Evolutionary conservation across 768 basidiomycete genomes (phyloP), one percentile per base, ranked within the genome.

Genomic region (Leccinum boreale): DNA sequence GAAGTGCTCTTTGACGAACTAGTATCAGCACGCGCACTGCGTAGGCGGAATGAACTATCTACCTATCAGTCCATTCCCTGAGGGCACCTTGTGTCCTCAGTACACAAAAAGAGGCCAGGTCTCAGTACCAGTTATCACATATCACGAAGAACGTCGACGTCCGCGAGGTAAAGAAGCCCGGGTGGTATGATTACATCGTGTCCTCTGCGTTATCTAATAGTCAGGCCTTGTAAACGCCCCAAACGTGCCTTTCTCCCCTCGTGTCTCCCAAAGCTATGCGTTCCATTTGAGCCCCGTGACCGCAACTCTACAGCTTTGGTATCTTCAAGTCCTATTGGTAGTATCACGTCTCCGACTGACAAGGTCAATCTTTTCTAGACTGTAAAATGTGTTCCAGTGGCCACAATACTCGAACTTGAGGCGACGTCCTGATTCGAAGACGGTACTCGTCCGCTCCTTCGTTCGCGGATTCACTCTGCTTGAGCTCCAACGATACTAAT

Each of bases 161-260:
- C 51, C 61, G 15, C 29, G 61, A 63, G 66, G 65, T 63, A 56
- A 44, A 62, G 56, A 66, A 65, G 58, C 10, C 15, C 42, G 15
- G 33, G 46, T n/a, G 31, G 66, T 51, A 44, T 29, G 59, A 42
- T 50, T 50, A 3, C 52, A 62, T 57, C 66, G 60, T 67, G 60
- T 45, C 19, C 15, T 3, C n/a, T 55, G 35, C 24, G 28, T 54
- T 50, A 29, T 55, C 57, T 56, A 46, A 65, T 62, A 19, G 48
- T 39, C 46, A 33, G n/a, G 55, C 12, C 50, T 24, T 55, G 59
- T 67, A 59, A 67, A 66, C 59, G 67, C 57, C 56, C 58, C 54
- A 45, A 56, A 58, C 47, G 28, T 53, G 56, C 35, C 21, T 42
- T 45, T 50, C 54, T 36, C 29, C 51, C 57, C 39, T 57, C 45